Percentiles rank a stretch among this genome's conserved stretches.
phyloP scores from a whole-genome alignment of 1,284 basidiomycete species.

The Ceratobasidium sp. region DNA sequence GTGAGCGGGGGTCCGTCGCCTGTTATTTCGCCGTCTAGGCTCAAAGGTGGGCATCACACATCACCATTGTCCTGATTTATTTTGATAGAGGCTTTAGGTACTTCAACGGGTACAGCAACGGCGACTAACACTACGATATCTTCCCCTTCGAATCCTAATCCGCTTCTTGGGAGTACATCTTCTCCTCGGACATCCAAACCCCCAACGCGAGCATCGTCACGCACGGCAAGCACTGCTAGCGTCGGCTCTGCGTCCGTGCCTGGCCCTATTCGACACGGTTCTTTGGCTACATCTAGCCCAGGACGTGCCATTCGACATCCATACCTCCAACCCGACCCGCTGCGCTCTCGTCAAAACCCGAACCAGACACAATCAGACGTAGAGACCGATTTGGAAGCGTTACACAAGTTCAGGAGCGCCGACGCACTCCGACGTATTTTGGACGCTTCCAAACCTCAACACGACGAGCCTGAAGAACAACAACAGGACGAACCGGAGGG shows the following conservation, averaged over 20 bases:
- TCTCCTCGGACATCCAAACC: constrained; percentile 31
- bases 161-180: not conserved
- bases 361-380: not conserved
- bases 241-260: not conserved
- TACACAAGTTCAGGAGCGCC: constrained; percentile 37
- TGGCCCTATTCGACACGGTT: not conserved
- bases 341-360: not conserved
- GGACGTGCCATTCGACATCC: constrained; percentile 20
- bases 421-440: constrained; percentile 19
- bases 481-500: constrained; percentile 36
- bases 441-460: constrained; percentile 21
- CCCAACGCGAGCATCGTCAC: not conserved
- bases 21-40: constrained; percentile 18
- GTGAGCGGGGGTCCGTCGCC: not conserved
- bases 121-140: not conserved
- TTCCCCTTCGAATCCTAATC: constrained; percentile 19
- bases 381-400: not conserved
- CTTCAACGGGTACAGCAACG: not conserved
- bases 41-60: not conserved
- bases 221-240: constrained; percentile 20
- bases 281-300: not conserved
- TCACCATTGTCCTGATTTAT: too few species aligned
- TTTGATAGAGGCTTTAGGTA: too few species aligned
- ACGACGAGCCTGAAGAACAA: constrained; percentile 25
- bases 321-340: constrained; percentile 17